Evolutionary conservation across 192 early-diverging fungal species (phyloP), one percentile per base, ranked within the genome.

Genomic region (Dissophora ornata): DNA sequence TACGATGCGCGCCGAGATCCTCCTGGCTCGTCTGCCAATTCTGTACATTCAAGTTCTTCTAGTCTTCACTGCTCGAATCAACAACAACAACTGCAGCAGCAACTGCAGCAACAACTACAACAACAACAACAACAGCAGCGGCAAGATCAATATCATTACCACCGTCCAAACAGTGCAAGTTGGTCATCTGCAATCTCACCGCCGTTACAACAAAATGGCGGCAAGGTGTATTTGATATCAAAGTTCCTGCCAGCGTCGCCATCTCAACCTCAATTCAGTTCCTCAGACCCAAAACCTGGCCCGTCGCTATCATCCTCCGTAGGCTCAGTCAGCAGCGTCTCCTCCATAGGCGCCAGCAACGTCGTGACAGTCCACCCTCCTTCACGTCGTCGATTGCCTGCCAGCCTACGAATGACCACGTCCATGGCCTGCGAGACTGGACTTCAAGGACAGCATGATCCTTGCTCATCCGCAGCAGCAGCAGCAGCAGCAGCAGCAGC

Each of bases 391-490:
- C 48, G 67, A 7, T 19, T 69, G 16, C 67, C 67, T 25, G 51
- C 57, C 0, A 54, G 67, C 46, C 32, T 69, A 5, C 16, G 48
- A n/a, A 69, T 69, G 67, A 61, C 67, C 2, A 22, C 52, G 3
- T 45, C 41, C 15, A 28, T 40, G 5, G 26, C 58, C 8, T 61
- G 21, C 15, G 58, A 47, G 26, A 38, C 36, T 9, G 36, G 4
- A 15, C 21, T 24, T 24, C 16, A 40, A 1, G 15, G 16, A 10
- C 42, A 61, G 4, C 3, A 33, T 30, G 44, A 48, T 2, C 42
- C 18, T 38, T n/a, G n/a, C n/a, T n/a, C n/a, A n/a, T 38, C 36
- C 13, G 6, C 36, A 38, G 36, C 36, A 38, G 7, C 36, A 9
- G 36, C 13, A 13, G 13, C 36, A 13, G 1, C 53, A 34, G 18